Percentiles rank a stretch among this genome's conserved stretches.
Evolutionary conservation across 306 rosid species (phyloP).

Genomic region (Fragaria nilgerrensis): DNA sequence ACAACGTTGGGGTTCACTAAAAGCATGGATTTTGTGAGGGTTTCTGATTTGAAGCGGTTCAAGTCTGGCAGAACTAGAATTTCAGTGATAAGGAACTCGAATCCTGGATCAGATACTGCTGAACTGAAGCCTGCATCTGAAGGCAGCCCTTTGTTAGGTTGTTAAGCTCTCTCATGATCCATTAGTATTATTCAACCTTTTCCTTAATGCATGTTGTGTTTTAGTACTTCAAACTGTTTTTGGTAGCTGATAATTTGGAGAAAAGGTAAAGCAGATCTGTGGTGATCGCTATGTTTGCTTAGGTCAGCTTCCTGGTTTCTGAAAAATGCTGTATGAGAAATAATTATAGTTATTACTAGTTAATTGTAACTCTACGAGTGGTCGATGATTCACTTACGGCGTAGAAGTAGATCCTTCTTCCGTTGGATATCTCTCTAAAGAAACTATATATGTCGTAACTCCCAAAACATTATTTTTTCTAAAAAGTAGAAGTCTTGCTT

Average conservation of each 20-base stretch:
- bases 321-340: neutral
- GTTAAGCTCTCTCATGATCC: slow-evolving; percentile 8
- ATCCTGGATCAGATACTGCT: slow-evolving; percentile 66
- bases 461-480: neutral
- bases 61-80: slow-evolving; percentile 55
- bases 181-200: slow-evolving; percentile 4
- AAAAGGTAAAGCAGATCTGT: neutral
- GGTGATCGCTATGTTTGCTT: neutral
- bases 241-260: neutral
- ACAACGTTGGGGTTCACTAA: slow-evolving; percentile 62
- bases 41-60: slow-evolving; percentile 57
- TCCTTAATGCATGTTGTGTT: neutral
- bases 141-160: slow-evolving; percentile 86
- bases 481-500: neutral
- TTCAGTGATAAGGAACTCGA: slow-evolving; percentile 63
- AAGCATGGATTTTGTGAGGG: slow-evolving; percentile 69
- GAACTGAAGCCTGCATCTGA: slow-evolving; percentile 84
- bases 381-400: neutral
- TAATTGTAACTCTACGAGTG: neutral
- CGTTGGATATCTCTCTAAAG: neutral
- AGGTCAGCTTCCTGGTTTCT: neutral
- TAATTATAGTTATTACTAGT: neutral
- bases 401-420: neutral
- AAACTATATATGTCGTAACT: neutral
- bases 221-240: neutral